phyloP scores from a whole-genome alignment of 2,329 filamentous ascomycete genomes.

The Aspergillus sergii region DNA sequence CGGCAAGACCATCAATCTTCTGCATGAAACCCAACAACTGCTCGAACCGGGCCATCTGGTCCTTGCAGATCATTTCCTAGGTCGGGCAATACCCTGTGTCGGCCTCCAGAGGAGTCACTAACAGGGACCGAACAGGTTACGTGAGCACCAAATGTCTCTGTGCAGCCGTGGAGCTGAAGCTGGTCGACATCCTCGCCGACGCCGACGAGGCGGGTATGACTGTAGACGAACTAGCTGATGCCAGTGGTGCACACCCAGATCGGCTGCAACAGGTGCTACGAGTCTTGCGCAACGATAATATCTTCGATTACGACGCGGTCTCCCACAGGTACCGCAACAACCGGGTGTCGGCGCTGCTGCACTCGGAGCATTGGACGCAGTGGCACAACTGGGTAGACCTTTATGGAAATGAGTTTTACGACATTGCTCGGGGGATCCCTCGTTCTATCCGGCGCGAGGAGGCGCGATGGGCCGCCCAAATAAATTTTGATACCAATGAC shows the following conservation, averaged over 20 bases:
- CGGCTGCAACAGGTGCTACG: constrained; percentile 8
- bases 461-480: constrained; percentile 39
- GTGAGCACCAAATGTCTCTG: constrained; percentile 15
- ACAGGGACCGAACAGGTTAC: constrained; percentile 6
- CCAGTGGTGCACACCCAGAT: not conserved
- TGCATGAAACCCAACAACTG: constrained; percentile 11
- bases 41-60: constrained; percentile 26
- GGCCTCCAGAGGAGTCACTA: not conserved
- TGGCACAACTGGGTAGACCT: constrained; percentile 50
- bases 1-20: not conserved
- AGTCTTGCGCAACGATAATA: constrained; percentile 1
- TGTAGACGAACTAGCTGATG: constrained; percentile 25
- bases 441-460: too few relatives aligned
- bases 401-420: constrained; percentile 50
- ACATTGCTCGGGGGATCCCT: constrained; percentile 43
- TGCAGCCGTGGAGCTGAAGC: constrained; percentile 31
- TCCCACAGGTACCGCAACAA: constrained; percentile 37
- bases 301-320: constrained; percentile 2
- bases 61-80: constrained; percentile 32
- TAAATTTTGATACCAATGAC: constrained; percentile 44
- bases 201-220: constrained; percentile 5
- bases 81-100: constrained; percentile 8
- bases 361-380: constrained; percentile 46
- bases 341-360: constrained; percentile 36
- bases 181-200: too few relatives aligned